Evolutionary conservation across 805 yeast genomes (phyloP), one percentile per base, ranked within the genome.

Genomic region (Saccharomycopsis javanensis): DNA sequence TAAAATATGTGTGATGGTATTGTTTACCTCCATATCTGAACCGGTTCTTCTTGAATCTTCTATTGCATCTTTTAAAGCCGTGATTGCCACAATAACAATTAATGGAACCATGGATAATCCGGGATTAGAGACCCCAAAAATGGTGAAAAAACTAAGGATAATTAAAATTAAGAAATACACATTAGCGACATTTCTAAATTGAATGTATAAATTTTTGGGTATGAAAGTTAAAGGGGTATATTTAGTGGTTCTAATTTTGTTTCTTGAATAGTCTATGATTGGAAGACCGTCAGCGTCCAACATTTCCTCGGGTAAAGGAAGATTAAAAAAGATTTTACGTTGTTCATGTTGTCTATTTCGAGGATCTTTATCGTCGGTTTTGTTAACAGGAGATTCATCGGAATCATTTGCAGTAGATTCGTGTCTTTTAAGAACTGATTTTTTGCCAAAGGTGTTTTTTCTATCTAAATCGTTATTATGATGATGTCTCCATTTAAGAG

Each of bases 201-300:
- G 98, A 62, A 79, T 77, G 51, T 72, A 69, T 52, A 92, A 69
- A 71, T 92, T 90, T 69, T 90, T 90, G 2, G 98, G 98, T 31
- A 94, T 62, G 66, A 92, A 92, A 7, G 89, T 75, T 51, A 94
- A 67, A 5, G 98, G 97, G 1, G 97, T 92, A 70, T 92, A 92
- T 72, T 89, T 92, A 2, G 99, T 89, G 0, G 98, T 90, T 73
- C 97, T 82, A 64, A 94, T 88, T 69, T 94, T 91, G 74, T 92
- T 92, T 65, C 97, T 79, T 10, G 95, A 82, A 67, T 86, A 92
- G n/a, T 70, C 67, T 0, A 76, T 74, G 18, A 65, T 66, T 1
- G 92, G 87, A 37, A 79, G 76, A 13, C 85, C 84, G 1, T 82
- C 77, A 66, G 81, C 82, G 59, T 83, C 84, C 20, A 80, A 53